Conservation (phyloP, 2,329 filamentous ascomycete genomes). For the Exophiala mesophila region DNA sequence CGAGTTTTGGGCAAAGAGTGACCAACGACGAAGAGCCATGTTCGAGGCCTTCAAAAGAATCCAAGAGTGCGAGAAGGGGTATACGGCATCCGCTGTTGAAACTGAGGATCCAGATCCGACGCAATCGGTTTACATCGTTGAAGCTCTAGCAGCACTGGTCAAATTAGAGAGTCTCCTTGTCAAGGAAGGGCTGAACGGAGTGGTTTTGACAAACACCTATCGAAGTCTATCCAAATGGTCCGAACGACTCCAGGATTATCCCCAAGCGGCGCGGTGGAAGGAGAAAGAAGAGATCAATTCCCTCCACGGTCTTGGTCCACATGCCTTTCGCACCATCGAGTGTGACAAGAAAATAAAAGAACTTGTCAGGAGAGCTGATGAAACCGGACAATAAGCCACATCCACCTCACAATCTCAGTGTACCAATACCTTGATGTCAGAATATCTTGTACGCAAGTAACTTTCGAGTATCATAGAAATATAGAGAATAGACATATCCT, state of each 20-base stretch:
- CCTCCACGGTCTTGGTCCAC: conserved; percentile 13
- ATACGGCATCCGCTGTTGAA: not conserved
- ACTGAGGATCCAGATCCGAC: not conserved
- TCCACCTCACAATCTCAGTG: too few relatives aligned
- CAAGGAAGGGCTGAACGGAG: conserved; percentile 20
- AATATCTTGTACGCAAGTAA: too few relatives aligned
- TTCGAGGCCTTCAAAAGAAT: conserved; percentile 12
- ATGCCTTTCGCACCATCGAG: conserved; percentile 11
- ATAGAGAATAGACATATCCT: too few relatives aligned
- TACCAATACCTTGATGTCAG: too few relatives aligned
- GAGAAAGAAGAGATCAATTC: conserved; percentile 14
- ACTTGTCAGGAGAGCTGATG: too few relatives aligned
- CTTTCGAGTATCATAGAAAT: too few relatives aligned
- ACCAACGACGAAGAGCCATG: conserved; percentile 23
- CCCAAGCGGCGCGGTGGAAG: conserved; percentile 14
- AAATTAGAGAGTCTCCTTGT: conserved; percentile 17
- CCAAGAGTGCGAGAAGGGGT: conserved; percentile 14
- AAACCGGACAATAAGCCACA: too few relatives aligned
- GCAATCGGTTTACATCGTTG: conserved; percentile 1
- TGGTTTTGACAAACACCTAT: conserved; percentile 21
- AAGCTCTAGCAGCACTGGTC: conserved; percentile 7
- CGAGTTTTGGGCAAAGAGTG: conserved; percentile 23
- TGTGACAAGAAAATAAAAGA: conserved; percentile 9
- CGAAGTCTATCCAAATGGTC: conserved; percentile 23
- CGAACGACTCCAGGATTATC: conserved; percentile 6